Evolutionary conservation across 495 filamentous ascomycete species (phyloP), one percentile per base, ranked within the genome.

Genomic region (Amorphotheca resinae): DNA sequence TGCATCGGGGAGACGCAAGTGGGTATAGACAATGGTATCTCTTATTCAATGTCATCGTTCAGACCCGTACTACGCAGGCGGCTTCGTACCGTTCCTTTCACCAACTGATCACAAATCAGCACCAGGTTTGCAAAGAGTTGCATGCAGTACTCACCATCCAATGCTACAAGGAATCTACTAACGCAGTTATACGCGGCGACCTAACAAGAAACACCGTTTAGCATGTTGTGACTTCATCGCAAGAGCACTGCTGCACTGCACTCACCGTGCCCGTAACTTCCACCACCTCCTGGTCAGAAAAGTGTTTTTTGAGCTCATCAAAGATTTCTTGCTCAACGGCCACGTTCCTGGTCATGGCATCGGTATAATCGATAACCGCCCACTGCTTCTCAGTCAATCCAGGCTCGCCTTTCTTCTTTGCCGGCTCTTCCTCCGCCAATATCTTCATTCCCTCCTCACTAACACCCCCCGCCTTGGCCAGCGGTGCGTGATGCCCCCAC

Each of bases 101-200:
- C 20, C 33, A 41, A 16, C 40, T 41, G 26, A 2, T 23, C n/a
- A 4, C 16, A 40, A 30, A 23, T 46, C 25, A 45, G 33, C 32
- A 31, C 21, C 20, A 15, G 20, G 25, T 5, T 40, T 17, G 22
- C 17, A 17, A 42, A 37, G 14, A 32, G 4, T 14, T n/a, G 14
- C 20, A 15, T 22, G 12, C n/a, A 4, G 18, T 12, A 64, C 69
- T 63, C 50, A 65, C 87, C 83, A 63, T 89, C 80, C 49, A 94
- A 56, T 15, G 84, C 84, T 22, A 93, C 84, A 49, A 93, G 60
- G 52, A 93, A 89, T 36, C 85, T 68, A 51, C 80, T 84, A 9
- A 94, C 85, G 59, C 82, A 87, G 57, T 93, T 93, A 57, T 94
- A 93, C 22, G 74, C 76, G n/a, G 79, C 83, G 44, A 73, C 45